Conservation (phyloP, 2,329 filamentous ascomycete species). For the Ophiostoma triangulosporum region DNA sequence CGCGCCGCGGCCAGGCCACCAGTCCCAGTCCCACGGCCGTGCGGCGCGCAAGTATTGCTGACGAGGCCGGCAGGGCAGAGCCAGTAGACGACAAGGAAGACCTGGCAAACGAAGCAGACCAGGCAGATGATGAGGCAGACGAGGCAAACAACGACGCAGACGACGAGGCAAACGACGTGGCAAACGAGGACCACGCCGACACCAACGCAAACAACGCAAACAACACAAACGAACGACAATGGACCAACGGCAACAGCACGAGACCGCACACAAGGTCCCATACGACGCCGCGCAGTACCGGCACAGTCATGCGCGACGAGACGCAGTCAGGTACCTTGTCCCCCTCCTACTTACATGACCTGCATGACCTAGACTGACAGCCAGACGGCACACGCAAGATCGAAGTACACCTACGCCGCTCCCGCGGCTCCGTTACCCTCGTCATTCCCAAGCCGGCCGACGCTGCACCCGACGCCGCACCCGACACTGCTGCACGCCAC, state of each 20-base stretch:
- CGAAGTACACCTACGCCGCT: not conserved
- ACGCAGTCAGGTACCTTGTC: not conserved
- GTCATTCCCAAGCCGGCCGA: not conserved
- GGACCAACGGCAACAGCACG: too few relatives aligned
- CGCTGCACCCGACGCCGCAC: not conserved
- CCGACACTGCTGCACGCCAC: not conserved
- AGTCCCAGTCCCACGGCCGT: not conserved
- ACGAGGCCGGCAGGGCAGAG: not conserved
- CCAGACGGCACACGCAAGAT: slow-evolving; percentile 1
- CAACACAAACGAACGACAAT: too few relatives aligned
- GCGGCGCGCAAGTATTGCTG: not conserved
- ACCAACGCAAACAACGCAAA: too few relatives aligned
- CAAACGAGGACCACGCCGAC: too few relatives aligned
- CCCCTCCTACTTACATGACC: not conserved
- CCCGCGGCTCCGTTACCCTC: not conserved
- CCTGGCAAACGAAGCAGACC: not conserved
- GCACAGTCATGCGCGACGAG: not conserved
- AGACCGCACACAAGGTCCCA: too few relatives aligned
- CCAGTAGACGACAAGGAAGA: not conserved
- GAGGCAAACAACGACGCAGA: not conserved
- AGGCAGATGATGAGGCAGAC: not conserved
- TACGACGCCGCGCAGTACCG: not conserved
- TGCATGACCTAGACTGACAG: not conserved
- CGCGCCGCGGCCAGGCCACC: not conserved
- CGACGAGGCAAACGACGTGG: not conserved